Evolutionary conservation across 495 filamentous ascomycete species (phyloP).

Genomic region (Neurospora terricola): DNA sequence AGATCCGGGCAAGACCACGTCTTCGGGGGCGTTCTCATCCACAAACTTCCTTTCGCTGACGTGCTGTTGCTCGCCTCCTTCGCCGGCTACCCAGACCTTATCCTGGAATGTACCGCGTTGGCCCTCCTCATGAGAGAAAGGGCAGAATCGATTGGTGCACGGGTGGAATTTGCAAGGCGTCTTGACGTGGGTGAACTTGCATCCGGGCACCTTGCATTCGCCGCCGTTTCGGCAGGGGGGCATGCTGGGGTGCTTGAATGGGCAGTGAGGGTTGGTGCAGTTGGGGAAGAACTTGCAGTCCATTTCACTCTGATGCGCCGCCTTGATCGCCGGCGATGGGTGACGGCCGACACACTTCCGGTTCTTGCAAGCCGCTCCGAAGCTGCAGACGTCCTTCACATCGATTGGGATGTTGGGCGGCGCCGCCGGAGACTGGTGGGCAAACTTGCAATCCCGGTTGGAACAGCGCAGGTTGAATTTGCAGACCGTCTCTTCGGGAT

Average conservation of each 20-base stretch:
- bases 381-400: constrained; percentile 68
- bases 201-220: constrained; percentile 73
- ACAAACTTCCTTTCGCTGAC: constrained; percentile 92
- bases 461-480: constrained; percentile 81
- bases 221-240: constrained; percentile 83
- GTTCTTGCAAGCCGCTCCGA: constrained; percentile 88
- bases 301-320: constrained; percentile 66
- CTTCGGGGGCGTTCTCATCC: constrained; percentile 55
- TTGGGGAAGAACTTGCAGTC: constrained; percentile 94
- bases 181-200: constrained; percentile 80
- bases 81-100: constrained; percentile 79
- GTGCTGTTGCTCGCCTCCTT: constrained; percentile 39
- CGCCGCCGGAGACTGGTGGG: constrained; percentile 88
- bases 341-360: constrained; percentile 85
- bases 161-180: constrained; percentile 85
- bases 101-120: constrained; percentile 72
- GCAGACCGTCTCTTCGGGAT: constrained; percentile 59
- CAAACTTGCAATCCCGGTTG: constrained; percentile 82
- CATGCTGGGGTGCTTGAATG: constrained; percentile 76
- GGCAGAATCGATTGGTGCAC: constrained; percentile 73
- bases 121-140: constrained; percentile 87
- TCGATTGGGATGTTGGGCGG: constrained; percentile 69
- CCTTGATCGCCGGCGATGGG: constrained; percentile 76
- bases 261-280: constrained; percentile 77
- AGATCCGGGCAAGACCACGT: constrained; percentile 63